phyloP scores from a whole-genome alignment of 129 eudicot genomes.

The Glebionis coronaria region DNA sequence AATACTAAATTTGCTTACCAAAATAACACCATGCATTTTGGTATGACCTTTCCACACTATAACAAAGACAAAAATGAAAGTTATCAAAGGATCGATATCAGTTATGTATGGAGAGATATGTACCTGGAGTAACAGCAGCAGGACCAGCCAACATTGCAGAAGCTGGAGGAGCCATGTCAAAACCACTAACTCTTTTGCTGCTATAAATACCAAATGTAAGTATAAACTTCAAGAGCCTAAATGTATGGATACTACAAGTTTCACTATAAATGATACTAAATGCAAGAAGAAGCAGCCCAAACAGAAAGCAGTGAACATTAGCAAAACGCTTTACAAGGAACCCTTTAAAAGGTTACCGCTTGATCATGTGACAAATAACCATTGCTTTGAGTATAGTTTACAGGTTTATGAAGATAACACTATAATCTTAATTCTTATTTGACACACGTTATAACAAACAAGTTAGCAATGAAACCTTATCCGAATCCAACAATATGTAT shows the following conservation, averaged over 20 bases:
- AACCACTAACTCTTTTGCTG: slow-evolving; percentile 97
- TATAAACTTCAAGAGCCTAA: slow-evolving; percentile 2
- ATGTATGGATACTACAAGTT: background rate
- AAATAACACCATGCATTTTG: slow-evolving; percentile 80
- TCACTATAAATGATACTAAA: background rate
- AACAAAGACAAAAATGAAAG: slow-evolving; percentile 48
- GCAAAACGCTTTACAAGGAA: background rate
- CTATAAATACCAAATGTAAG: slow-evolving; percentile 22
- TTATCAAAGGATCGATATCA: slow-evolving; percentile 34
- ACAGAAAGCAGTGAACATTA: background rate
- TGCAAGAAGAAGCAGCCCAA: background rate
- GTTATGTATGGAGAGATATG: slow-evolving; percentile 18
- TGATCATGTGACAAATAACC: too few species aligned
- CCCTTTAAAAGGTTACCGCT: background rate
- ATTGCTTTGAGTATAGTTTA: too few species aligned
- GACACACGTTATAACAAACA: too few species aligned
- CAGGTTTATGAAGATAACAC: too few species aligned
- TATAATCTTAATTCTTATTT: too few species aligned
- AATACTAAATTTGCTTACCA: slow-evolving; percentile 78
- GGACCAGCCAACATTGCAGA: slow-evolving; percentile 80
- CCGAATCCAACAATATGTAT: too few species aligned
- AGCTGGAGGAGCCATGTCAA: slow-evolving; percentile 99
- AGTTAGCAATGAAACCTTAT: too few species aligned
- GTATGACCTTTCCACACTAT: slow-evolving; percentile 81
- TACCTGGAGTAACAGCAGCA: slow-evolving; percentile 75